A percentile compares a stretch with the other conserved stretches of the same genome.
phyloP scores from a whole-genome alignment of 805 yeast species.

The Clavispora asparagi region DNA sequence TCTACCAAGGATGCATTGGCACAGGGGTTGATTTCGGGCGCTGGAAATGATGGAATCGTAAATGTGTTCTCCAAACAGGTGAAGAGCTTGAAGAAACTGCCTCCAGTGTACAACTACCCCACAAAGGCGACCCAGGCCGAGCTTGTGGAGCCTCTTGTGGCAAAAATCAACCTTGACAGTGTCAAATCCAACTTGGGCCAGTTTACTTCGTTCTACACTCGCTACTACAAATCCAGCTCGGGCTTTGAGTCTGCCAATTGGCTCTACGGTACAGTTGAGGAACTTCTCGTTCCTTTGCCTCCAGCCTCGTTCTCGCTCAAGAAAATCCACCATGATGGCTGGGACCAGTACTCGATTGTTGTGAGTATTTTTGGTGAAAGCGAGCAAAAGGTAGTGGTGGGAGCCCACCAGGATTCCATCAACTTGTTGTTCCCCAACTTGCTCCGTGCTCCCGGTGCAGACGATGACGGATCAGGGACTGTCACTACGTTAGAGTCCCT shows the following conservation, averaged over 20 bases:
- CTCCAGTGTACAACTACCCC: constrained; percentile 51
- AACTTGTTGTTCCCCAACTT: constrained; percentile 66
- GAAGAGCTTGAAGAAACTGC: constrained; percentile 15
- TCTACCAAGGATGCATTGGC: constrained; percentile 30
- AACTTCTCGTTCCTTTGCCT: constrained; percentile 24
- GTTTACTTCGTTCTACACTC: constrained; percentile 65
- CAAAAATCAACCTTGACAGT: constrained; percentile 39
- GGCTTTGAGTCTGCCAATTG: constrained; percentile 71
- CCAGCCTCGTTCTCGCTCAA: constrained; percentile 30
- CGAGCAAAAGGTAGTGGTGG: constrained; percentile 61
- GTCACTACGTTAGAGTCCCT: constrained; percentile 73
- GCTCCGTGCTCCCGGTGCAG: constrained; percentile 87
- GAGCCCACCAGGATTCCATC: constrained; percentile 86
- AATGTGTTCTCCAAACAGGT: constrained; percentile 25
- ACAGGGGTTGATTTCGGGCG: constrained; percentile 18
- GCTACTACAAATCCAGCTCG: constrained; percentile 69
- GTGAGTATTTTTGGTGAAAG: constrained; percentile 54
- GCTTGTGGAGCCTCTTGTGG: constrained; percentile 37
- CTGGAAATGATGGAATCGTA: constrained; percentile 11
- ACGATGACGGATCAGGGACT: constrained; percentile 90
- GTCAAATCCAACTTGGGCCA: constrained; percentile 52
- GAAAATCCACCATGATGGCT: constrained; percentile 55
- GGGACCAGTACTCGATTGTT: constrained; percentile 77
- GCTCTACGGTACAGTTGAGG: constrained; percentile 49
- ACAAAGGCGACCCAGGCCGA: constrained; percentile 27